phyloP scores from a whole-genome alignment of 345 rosid genomes.

The Brassica incana region DNA sequence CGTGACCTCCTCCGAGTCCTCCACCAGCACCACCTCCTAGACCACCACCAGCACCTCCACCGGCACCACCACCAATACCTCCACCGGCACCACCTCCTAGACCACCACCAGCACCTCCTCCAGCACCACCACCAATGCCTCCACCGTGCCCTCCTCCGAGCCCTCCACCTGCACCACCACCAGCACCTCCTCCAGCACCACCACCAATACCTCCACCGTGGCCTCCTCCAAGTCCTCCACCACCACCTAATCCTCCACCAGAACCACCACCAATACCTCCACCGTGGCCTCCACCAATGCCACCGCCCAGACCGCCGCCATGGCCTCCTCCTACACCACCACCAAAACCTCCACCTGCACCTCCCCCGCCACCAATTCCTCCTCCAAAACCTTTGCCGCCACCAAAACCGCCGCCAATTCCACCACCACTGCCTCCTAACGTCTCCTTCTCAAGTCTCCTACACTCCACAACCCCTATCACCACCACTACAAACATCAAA shows the following conservation, averaged over 20 bases:
- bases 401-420: slow-evolving; percentile 40
- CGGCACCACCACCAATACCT: slow-evolving; percentile 25
- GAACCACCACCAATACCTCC: slow-evolving; percentile 26
- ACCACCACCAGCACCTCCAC: slow-evolving; percentile 27
- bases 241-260: slow-evolving; percentile 15
- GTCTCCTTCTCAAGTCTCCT: slow-evolving; percentile 38
- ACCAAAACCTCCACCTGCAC: slow-evolving; percentile 34
- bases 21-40: slow-evolving; percentile 1
- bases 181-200: neutral
- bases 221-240: slow-evolving; percentile 33
- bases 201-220: slow-evolving; percentile 17
- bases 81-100: neutral
- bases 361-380: slow-evolving; percentile 39
- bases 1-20: slow-evolving; percentile 19
- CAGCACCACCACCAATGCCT: slow-evolving; percentile 24
- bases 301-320: slow-evolving; percentile 37
- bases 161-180: slow-evolving; percentile 17
- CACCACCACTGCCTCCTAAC: slow-evolving; percentile 36
- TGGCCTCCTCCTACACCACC: slow-evolving; percentile 38
- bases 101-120: slow-evolving; percentile 20
- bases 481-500: slow-evolving; percentile 21
- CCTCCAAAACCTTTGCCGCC: slow-evolving; percentile 40
- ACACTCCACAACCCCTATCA: slow-evolving; percentile 35
- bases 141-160: slow-evolving; percentile 28
- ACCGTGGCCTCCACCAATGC: slow-evolving; percentile 28